Percentiles rank a stretch among this genome's conserved stretches.
phyloP scores from a whole-genome alignment of 1,284 basidiomycete genomes.

The Chalciporus piperatoides region DNA sequence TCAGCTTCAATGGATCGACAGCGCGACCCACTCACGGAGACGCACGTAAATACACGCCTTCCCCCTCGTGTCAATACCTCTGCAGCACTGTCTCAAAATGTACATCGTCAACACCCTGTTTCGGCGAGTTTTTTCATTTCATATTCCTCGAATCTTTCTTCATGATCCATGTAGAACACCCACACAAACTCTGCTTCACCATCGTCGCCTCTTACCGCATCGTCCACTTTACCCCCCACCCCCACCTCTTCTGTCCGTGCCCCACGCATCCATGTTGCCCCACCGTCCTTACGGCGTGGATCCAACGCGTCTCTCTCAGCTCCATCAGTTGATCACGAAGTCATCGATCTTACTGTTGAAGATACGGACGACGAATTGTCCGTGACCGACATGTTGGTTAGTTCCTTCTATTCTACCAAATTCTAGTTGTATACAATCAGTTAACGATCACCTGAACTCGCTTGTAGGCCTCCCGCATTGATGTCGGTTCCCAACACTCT shows the following conservation, averaged over 20 bases:
- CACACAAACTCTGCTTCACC: background rate
- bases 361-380: conserved; percentile 22
- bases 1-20: conserved; percentile 2
- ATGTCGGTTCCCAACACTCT: background rate
- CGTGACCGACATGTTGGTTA: conserved; percentile 18
- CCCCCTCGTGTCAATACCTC: conserved; percentile 14
- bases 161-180: conserved; percentile 12
- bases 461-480: conserved; percentile 8
- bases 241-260: conserved; percentile 6
- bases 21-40: conserved; percentile 2
- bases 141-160: background rate
- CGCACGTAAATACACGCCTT: conserved; percentile 4
- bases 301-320: background rate
- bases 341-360: conserved; percentile 26
- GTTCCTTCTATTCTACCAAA: conserved; percentile 12
- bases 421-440: background rate
- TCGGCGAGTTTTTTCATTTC: conserved; percentile 11
- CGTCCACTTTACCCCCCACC: conserved; percentile 6
- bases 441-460: conserved; percentile 3
- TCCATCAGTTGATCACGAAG: conserved; percentile 3
- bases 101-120: conserved; percentile 8
- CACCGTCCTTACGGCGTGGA: conserved; percentile 1
- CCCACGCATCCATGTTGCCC: conserved; percentile 7
- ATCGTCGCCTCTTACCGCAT: background rate
- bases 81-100: conserved; percentile 1